Conservation (phyloP, 164 flowering plant genomes). For the Nymphaea colorata region DNA sequence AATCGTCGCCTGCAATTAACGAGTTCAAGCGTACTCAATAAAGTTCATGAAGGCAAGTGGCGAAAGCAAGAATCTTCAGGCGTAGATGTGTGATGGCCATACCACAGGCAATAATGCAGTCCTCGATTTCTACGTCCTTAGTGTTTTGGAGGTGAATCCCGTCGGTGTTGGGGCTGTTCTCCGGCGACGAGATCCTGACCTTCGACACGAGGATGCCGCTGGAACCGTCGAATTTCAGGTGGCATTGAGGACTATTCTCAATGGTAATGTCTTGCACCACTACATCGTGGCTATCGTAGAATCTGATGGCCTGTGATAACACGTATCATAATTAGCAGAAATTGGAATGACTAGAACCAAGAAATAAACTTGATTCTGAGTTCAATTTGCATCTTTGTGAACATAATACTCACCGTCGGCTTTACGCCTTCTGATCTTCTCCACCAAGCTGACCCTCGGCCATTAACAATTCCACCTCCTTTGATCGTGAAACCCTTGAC, state of each 20-base stretch:
- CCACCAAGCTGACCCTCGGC: slow-evolving; percentile 87
- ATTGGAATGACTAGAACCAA: not conserved
- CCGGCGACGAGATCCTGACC: slow-evolving; percentile 67
- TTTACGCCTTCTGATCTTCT: slow-evolving; percentile 13
- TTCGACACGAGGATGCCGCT: slow-evolving; percentile 38
- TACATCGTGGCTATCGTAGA: slow-evolving; percentile 47
- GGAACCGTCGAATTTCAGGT: slow-evolving; percentile 64
- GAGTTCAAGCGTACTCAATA: no score
- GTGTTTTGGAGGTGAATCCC: slow-evolving; percentile 86
- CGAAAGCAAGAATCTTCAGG: no score
- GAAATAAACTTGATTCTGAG: no score
- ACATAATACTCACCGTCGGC: slow-evolving; percentile 63
- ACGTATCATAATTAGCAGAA: not conserved
- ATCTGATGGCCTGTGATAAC: slow-evolving; percentile 58
- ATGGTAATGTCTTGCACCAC: slow-evolving; percentile 52
- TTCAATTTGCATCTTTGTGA: no score
- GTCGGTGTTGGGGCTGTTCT: slow-evolving; percentile 73
- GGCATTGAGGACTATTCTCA: slow-evolving; percentile 72
- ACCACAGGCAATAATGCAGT: slow-evolving; percentile 68
- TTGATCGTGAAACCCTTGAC: slow-evolving; percentile 57
- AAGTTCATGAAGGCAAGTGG: no score
- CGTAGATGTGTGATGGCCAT: not conserved
- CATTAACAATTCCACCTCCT: slow-evolving; percentile 69
- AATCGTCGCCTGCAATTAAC: slow-evolving; percentile 67
- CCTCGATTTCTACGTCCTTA: slow-evolving; percentile 49